Base-by-base conservation (phyloP, 2,329 filamentous ascomycete species). In the Stromatinia cepivora region DNA sequence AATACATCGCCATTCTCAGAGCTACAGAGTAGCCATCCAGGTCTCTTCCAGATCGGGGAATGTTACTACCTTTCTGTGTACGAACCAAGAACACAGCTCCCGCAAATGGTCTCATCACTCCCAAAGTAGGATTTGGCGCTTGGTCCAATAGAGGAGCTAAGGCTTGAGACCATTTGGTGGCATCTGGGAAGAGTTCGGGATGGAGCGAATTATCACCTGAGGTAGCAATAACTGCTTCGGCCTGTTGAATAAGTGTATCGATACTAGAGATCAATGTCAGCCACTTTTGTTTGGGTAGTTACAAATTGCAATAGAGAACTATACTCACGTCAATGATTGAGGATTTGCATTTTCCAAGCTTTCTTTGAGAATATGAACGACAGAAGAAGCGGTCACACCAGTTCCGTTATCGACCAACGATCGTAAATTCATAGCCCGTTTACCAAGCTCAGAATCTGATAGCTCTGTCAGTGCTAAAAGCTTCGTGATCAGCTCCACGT, bases 1-100 rank as follows among this genome's bases (percentile, higher is more conserved):
- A 85, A 77, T 93, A 97, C 62, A 90, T 83, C 0, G 90, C 88
- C 81, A 96, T 91, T 68, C 94, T 86, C 20, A 92, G 86, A 0
- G 92, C 88, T 67, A 91, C 83, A 2, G 92, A 92, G 45, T 89
- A 87, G 0, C 91, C 91, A 72, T 87, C 86, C 5, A 85, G 82
- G 77, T 97, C 93, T 56, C 90, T 84, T 45, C 81, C 77, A 22
- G 42, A 6, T 53, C 20, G 53, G 13, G 52, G 20, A 50, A 75
- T 69, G 73, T 71, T 9, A 75, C 72, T 71, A 58, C 70, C 73
- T 36, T 76, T 67, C 0, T 77, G 67, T 6, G 75, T 72, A 15
- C 81, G 77, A 0, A 90, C 83, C 4, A 97, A 80, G 72, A 90
- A 88, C 8, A 91, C 86, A 0, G 87, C 87, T 4, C 92, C 92